Evolutionary conservation across 371 early-diverging fungal species (phyloP).

Genomic region (Mucor circinelloides): DNA sequence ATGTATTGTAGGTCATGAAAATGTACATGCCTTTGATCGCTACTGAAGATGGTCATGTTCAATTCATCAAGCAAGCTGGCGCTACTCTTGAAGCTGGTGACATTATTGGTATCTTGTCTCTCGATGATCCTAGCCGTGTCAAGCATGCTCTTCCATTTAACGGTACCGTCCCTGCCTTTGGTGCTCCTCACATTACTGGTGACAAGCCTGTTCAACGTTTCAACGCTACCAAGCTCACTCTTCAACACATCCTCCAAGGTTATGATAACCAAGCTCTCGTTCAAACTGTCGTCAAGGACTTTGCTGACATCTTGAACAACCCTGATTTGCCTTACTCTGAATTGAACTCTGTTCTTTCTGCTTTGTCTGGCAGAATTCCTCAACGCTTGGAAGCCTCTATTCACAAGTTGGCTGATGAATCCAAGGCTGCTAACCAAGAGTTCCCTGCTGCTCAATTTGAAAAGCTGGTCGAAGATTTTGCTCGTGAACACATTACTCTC

Average conservation of each 20-base stretch:
- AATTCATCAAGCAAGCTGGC: slow-evolving; percentile 90
- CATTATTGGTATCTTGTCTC: slow-evolving; percentile 86
- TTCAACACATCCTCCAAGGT: slow-evolving; percentile 86
- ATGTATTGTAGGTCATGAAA: slow-evolving; percentile 88
- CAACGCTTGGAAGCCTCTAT: slow-evolving; percentile 67
- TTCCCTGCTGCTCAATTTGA: slow-evolving; percentile 83
- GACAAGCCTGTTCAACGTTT: slow-evolving; percentile 87
- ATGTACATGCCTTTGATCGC: slow-evolving; percentile 98
- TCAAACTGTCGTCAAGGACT: slow-evolving; percentile 68
- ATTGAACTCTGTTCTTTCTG: slow-evolving; percentile 78
- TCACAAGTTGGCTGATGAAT: slow-evolving; percentile 45
- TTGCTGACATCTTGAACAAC: slow-evolving; percentile 75
- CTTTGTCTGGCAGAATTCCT: slow-evolving; percentile 89
- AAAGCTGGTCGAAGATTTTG: slow-evolving; percentile 62
- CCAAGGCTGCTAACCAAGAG: slow-evolving; percentile 39
- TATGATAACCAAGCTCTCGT: slow-evolving; percentile 82
- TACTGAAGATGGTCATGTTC: slow-evolving; percentile 88
- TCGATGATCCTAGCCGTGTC: slow-evolving; percentile 94
- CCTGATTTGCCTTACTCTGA: slow-evolving; percentile 89
- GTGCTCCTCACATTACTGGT: slow-evolving; percentile 73
- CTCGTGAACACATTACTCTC: slow-evolving; percentile 51
- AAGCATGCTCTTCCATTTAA: slow-evolving; percentile 88
- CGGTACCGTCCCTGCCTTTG: slow-evolving; percentile 82
- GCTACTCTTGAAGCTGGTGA: slow-evolving; percentile 89
- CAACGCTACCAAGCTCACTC: slow-evolving; percentile 58